A percentile compares a stretch with the other conserved stretches of the same genome.
Conservation (phyloP, 2,329 filamentous ascomycete genomes). For the Gyromitra esculenta region DNA sequence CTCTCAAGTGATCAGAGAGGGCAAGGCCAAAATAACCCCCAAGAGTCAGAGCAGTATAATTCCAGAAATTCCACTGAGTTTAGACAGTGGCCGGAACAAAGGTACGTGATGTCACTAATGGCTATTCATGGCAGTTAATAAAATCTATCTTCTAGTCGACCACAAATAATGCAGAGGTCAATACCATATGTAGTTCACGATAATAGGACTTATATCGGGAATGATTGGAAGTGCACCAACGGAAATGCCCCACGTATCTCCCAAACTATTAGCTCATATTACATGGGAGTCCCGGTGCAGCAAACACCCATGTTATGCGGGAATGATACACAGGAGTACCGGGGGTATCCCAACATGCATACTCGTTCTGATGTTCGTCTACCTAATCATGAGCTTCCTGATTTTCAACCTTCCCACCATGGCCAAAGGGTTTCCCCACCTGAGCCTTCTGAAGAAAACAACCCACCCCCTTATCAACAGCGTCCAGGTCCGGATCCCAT, state of each 20-base stretch:
- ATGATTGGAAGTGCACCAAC: slow-evolving; percentile 28
- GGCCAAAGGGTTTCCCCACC: background rate
- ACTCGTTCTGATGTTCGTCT: background rate
- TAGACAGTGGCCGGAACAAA: slow-evolving; percentile 19
- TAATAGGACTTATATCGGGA: slow-evolving; percentile 16
- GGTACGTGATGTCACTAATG: slow-evolving; percentile 8
- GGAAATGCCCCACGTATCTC: slow-evolving; percentile 26
- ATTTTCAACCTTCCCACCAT: slow-evolving; percentile 3
- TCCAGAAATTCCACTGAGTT: background rate
- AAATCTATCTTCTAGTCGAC: slow-evolving; percentile 1
- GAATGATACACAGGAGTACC: background rate
- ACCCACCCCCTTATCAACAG: slow-evolving; percentile 10
- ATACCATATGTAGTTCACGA: slow-evolving; percentile 20
- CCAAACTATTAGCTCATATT: slow-evolving; percentile 17
- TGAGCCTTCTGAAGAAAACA: background rate
- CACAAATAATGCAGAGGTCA: background rate
- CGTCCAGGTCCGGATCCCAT: background rate
- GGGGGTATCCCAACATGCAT: background rate
- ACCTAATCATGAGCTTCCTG: background rate
- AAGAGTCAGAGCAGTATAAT: background rate
- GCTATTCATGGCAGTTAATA: background rate
- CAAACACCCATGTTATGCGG: slow-evolving; percentile 2
- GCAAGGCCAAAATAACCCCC: background rate
- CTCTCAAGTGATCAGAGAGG: background rate
- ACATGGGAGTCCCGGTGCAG: background rate